phyloP scores from a whole-genome alignment of 768 basidiomycete species.

The Mycena sanguinolenta region DNA sequence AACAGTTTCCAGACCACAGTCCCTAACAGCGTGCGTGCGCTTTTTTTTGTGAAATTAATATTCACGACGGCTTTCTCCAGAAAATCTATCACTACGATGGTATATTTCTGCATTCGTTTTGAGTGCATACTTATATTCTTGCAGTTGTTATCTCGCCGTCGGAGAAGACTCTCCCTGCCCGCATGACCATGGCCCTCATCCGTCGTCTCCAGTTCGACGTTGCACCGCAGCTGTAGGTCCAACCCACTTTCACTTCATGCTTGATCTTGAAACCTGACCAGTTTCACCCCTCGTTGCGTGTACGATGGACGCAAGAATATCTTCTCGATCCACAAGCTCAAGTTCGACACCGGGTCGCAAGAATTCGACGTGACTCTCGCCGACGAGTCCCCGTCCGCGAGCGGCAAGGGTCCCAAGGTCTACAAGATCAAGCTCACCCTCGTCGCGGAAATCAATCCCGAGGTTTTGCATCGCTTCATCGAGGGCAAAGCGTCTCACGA shows the following conservation, averaged over 20 bases:
- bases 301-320: conserved; percentile 69
- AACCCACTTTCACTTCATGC: background rate
- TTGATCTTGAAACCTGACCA: background rate
- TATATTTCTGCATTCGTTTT: conserved; percentile 48
- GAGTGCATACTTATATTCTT: conserved; percentile 17
- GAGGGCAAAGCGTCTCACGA: conserved; percentile 67
- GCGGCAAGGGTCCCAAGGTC: conserved; percentile 66
- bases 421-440: conserved; percentile 73
- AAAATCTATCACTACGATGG: conserved; percentile 78
- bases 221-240: conserved; percentile 60
- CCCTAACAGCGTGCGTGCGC: conserved; percentile 45
- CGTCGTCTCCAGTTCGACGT: conserved; percentile 68
- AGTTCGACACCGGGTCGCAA: conserved; percentile 64
- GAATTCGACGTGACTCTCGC: conserved; percentile 77
- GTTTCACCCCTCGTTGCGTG: conserved; percentile 78
- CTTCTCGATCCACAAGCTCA: conserved; percentile 72
- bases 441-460: conserved; percentile 70
- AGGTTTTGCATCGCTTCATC: conserved; percentile 68
- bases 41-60: too few relatives aligned
- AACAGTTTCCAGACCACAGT: conserved; percentile 78
- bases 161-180: conserved; percentile 76
- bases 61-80: too few relatives aligned
- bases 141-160: conserved; percentile 71
- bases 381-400: conserved; percentile 48
- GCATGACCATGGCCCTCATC: conserved; percentile 80